Evolutionary conservation across 31 red algal genomes (phyloP).

Genomic region (Asparagopsis taxiformis): DNA sequence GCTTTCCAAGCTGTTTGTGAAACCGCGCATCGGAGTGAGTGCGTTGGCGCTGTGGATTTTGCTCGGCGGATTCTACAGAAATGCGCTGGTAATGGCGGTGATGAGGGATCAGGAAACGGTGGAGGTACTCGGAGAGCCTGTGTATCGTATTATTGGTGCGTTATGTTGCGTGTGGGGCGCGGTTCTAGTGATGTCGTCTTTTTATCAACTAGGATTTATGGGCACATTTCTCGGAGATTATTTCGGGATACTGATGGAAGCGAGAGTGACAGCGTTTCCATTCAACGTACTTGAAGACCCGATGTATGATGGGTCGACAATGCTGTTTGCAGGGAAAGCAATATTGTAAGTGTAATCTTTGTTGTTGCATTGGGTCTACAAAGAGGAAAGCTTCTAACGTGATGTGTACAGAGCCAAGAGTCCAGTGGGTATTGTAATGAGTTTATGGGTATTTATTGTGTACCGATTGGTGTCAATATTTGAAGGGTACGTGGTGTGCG

Average conservation of each 20-base stretch:
- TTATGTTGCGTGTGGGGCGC: constrained; percentile 25
- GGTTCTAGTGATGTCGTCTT: constrained; percentile 65
- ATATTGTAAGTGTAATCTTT: constrained; percentile 49
- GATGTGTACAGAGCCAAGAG: constrained; percentile 38
- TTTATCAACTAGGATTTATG: constrained; percentile 72
- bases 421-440: constrained; percentile 68
- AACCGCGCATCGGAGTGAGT: constrained; percentile 58
- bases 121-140: constrained; percentile 6
- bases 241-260: constrained; percentile 85
- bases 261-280: constrained; percentile 80
- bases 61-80: constrained; percentile 68
- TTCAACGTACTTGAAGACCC: constrained; percentile 75
- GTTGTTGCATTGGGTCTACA: background rate
- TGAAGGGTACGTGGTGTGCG: constrained; percentile 90
- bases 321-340: constrained; percentile 80
- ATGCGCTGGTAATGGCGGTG: constrained; percentile 69
- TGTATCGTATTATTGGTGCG: constrained; percentile 12
- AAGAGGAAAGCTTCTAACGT: background rate
- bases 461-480: constrained; percentile 67
- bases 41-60: constrained; percentile 88
- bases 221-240: constrained; percentile 97
- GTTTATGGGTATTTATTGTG: constrained; percentile 78
- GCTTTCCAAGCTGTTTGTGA: constrained; percentile 62
- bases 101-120: constrained; percentile 34
- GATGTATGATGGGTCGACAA: constrained; percentile 94